Evolutionary conservation across 2,329 filamentous ascomycete species (phyloP), one percentile per base, ranked within the genome.

Genomic region (Ceratocystis albifundus): DNA sequence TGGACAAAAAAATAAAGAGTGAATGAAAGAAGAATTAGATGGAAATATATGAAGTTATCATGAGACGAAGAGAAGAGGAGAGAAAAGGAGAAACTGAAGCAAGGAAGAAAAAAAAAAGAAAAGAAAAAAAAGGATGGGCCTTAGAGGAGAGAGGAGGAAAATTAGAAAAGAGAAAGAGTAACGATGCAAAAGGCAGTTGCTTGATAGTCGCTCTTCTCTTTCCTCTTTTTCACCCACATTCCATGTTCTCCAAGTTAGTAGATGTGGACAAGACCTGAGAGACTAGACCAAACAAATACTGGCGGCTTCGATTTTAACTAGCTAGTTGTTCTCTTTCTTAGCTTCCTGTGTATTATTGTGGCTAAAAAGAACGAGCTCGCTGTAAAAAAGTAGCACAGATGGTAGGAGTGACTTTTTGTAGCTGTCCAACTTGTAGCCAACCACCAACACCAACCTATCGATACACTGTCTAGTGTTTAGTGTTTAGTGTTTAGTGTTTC

Each of bases 401-500:
- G 17, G 45, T 8, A 48, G 45, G 17, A 41, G 36, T 41, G 36
- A 12, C 36, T 41, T 41, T 41, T 12, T 41, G 36, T 41, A 41
- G 36, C 36, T 41, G 36, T 41, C 36, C 12, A 41, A 12, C 36
- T 12, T 41, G 36, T 4, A 12, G 36, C 36, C 36, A 12, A 41
- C 36, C 36, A 41, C 36, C 10, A 41, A 3, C 36, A 41, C 36
- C 10, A 41, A 3, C 3, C 36, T 12, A 41, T n/a, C 57, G 3
- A 32, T n/a, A n/a, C 15, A 36, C 41, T 61, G 17, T 28, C 28
- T 45, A 53, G 48, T 53, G 48, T 53, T 53, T 53, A n/a, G n/a
- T n/a, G n/a, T n/a, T n/a, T n/a, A n/a, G n/a, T n/a, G n/a, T 28
- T 45, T 45, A 53, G 48, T 53, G 48, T 53, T 53, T 53, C 48